These are phyloP conservation scores for Epichloe festucae DNA, from an alignment of 2,329 filamentous ascomycete genomes.

Conservation along the genomic window DNA sequence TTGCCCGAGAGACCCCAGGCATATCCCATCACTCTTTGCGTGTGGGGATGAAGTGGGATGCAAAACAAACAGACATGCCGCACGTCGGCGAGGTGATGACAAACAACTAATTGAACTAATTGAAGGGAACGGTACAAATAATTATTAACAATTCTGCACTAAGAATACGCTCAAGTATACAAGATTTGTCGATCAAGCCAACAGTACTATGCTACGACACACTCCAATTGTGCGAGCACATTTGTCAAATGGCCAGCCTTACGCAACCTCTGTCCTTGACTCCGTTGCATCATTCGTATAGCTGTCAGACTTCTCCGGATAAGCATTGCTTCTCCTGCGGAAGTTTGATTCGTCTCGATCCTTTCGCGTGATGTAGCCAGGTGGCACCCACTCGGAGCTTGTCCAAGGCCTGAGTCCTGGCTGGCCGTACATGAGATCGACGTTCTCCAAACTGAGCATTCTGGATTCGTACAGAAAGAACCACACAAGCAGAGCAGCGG, in stretches of 20 bases:
- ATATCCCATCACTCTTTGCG: too few relatives aligned
- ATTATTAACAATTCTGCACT: not conserved
- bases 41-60: too few relatives aligned
- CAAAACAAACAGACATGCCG: too few relatives aligned
- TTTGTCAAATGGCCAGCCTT: not conserved
- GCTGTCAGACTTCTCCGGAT: slow-evolving; percentile 5
- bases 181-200: not conserved
- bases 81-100: too few relatives aligned
- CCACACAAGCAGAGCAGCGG: slow-evolving; percentile 46
- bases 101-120: too few relatives aligned
- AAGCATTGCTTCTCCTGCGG: slow-evolving; percentile 8
- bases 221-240: not conserved
- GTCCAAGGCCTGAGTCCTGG: slow-evolving; percentile 45
- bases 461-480: slow-evolving; percentile 58
- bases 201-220: not conserved
- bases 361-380: slow-evolving; percentile 29
- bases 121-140: too few relatives aligned
- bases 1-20: too few relatives aligned
- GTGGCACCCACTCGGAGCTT: slow-evolving; percentile 39
- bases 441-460: slow-evolving; percentile 54
- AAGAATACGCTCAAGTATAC: not conserved
- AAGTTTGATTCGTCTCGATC: slow-evolving; percentile 20
- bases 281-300: slow-evolving; percentile 4
- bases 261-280: slow-evolving; percentile 2
- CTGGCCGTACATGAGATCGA: slow-evolving; percentile 58